Evolutionary conservation across 1,284 basidiomycete species (phyloP), one percentile per base, ranked within the genome.

Genomic region (Irpex lacteus): DNA sequence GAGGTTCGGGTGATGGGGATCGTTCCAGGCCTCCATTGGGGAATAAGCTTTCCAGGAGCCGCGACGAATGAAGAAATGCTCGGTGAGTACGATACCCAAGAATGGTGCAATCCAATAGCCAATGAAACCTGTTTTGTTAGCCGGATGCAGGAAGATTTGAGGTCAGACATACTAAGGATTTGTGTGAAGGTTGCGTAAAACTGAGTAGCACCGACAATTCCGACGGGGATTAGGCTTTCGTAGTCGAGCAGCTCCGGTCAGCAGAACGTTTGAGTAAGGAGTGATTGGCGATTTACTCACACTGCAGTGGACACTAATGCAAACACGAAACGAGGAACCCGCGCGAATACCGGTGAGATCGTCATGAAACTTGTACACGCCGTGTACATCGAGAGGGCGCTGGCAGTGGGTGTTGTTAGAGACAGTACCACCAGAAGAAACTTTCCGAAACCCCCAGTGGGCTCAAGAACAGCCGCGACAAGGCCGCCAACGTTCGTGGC

Each of bases 331-430:
- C 92, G 82, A 2, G 94, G 93, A 3, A 94, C 78, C 50, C 77
- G 74, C 19, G 80, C 75, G 64, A 85, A 82, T 32, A 86, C 63
- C 70, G 87, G 72, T 4, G 87, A 76, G n/a, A 91, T 78, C 6
- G 90, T 82, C 83, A 92, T 90, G 67, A 91, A 82, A 65, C 86
- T 89, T 54, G 87, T 84, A 19, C 89, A 88, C 68, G 89, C 90
- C 2, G 87, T 88, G 72, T 94, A 94, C 83, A 93, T 90, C 13
- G 85, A 88, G 2, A 89, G 88, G 9, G 88, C 91, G 68, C 88
- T 81, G 9, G 82, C 80, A 53, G 83, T 82, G 0, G 85, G 80
- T n/a, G 84, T 76, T 8, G 79, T 82, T 62, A 91, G 74, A 0
- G 85, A 76, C 49, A 90, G 73, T 21, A 89, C 64, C 37, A 87